Evolutionary conservation across 768 basidiomycete genomes (phyloP), one percentile per base, ranked within the genome.

Genomic region (Boletus subcaerulescens): DNA sequence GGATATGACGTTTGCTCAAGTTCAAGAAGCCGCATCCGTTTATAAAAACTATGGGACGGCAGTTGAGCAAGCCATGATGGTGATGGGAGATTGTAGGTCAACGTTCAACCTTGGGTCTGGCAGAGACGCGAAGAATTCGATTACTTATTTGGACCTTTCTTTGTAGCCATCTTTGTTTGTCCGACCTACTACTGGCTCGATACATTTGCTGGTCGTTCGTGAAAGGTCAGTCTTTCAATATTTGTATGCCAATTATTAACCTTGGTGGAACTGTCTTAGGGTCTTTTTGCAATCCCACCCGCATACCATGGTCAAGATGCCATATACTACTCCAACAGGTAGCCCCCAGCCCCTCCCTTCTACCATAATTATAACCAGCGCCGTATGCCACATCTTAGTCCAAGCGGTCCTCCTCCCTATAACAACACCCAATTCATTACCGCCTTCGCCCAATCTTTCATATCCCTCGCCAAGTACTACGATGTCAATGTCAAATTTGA

Each of bases 61-160:
- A 8, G 43, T 72, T 5, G 62, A 70, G 29, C 76, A 77, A 45
- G 74, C 64, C 3, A 71, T 52, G 11, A 55, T 57, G 8, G 74
- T 74, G 15, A 72, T 73, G 65, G 74, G 74, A 0, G 79, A 80
- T 59, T 62, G 79, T 79, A 52, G 48, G 67, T 59, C 4, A 26
- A 60, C 36, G 48, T 66, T 59, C 4, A 26, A 60, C 36, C 31
- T n/a, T 5, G 11, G 2, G 15, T 36, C 15, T 2, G 0, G 9
- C 35, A 6, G 15, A 13, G 9, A 38, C 14, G 2, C 3, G 5
- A 14, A 31, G 17, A 35, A 35, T 4, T 35, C 15, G 35, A 29
- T 22, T 5, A 8, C 36, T 40, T 5, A 38, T n/a, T 29, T 12
- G 1, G 18, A 10, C 17, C 29, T 13, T 18, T 4, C 7, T 14